Base-by-base conservation (phyloP, 2,329 filamentous ascomycete genomes). In the Aaosphaeria arxii region DNA sequence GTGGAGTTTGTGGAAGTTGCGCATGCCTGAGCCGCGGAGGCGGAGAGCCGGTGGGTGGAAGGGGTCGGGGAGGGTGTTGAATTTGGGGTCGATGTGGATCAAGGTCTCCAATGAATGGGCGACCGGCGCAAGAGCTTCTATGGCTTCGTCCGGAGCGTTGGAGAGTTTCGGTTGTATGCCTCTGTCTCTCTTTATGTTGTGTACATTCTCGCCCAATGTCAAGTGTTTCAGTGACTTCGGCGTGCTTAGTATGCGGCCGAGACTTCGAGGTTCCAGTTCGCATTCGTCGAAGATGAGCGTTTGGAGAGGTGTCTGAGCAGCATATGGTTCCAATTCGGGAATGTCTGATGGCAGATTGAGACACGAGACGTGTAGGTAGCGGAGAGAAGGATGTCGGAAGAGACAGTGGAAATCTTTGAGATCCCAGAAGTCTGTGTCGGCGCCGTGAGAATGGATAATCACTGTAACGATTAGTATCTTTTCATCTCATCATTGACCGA, bases 211-310 rank as follows among this genome's bases (percentile, higher is more conserved):
- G 17, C 67, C 66, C 5, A 71, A 53, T 1, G 62, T 66, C 13
- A 71, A 56, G 11, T 58, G 51, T 48, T 61, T 65, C 11, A 71
- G 50, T 3, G 47, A 52, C 31, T 58, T 61, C 1, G 68, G 67
- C 4, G 60, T 63, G 31, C 49, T 41, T 7, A 71, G 45, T 5
- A 70, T 62, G 24, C 55, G 53, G 2, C 40, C 48, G 33, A 71
- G 41, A 30, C 57, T 60, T 33, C 49, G 49, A 5, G 62, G 53
- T 3, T 50, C 45, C 3, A 71, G 48, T 24, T 64, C 59, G 51
- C 66, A 70, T 47, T 71, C 68, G 45, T 71, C 64, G 40, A 71
- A 65, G 13, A 66, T 48, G 6, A 71, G 63, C 1, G 57, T 62
- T 9, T 48, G 55, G 36, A 71, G 51, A 7, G 67, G 62, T 1